These are phyloP conservation scores for Botrytis medusae DNA, from an alignment of 2,329 filamentous ascomycete species.

Conservation along the genomic window DNA sequence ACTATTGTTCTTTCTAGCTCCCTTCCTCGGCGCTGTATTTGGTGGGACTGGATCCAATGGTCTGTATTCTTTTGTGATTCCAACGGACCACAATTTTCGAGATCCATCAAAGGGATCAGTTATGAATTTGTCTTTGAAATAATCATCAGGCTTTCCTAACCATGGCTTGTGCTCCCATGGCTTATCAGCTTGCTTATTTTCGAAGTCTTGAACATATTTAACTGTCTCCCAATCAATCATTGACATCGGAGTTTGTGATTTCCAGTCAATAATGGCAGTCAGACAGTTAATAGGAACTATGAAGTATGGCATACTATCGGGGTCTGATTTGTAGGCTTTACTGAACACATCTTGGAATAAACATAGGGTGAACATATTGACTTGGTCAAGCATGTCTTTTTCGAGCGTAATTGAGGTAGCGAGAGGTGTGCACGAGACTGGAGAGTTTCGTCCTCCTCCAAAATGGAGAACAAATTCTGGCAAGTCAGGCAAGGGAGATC, in stretches of 20 bases:
- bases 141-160: conserved; percentile 44
- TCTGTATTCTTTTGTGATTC: conserved; percentile 57
- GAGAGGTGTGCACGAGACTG: conserved; percentile 53
- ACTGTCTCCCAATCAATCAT: conserved; percentile 64
- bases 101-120: conserved; percentile 62
- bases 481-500: conserved; percentile 61
- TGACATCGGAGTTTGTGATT: background rate
- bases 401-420: conserved; percentile 46
- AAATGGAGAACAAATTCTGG: conserved; percentile 73
- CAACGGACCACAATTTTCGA: conserved; percentile 57
- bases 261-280: background rate
- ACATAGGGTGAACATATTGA: conserved; percentile 73
- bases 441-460: conserved; percentile 59
- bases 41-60: conserved; percentile 65
- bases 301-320: conserved; percentile 76
- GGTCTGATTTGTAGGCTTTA: conserved; percentile 70
- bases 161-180: conserved; percentile 38
- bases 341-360: conserved; percentile 86
- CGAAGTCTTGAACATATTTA: conserved; percentile 40
- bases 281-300: conserved; percentile 58
- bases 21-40: conserved; percentile 51
- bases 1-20: conserved; percentile 44
- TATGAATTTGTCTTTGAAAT: conserved; percentile 55
- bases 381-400: conserved; percentile 46
- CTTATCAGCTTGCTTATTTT: conserved; percentile 43